Evolutionary conservation across 371 early-diverging fungal genomes (phyloP).

Genomic region (Cokeromyces recurvatus): DNA sequence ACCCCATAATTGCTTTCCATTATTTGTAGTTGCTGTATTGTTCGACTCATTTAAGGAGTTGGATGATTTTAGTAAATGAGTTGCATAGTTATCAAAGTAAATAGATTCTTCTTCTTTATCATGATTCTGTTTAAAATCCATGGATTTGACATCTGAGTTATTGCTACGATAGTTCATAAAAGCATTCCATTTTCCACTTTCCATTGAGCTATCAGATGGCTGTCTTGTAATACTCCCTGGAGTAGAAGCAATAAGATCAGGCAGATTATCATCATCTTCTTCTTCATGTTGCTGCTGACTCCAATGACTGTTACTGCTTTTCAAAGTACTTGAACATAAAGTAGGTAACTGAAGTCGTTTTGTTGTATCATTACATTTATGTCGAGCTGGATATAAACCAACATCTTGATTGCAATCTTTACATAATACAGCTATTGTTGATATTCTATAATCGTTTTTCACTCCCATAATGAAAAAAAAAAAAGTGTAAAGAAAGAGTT

Average conservation of each 20-base stretch:
- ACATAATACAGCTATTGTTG: slow-evolving; percentile 57
- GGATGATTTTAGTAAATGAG: too few relatives aligned
- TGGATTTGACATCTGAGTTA: too few relatives aligned
- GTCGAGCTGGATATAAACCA: slow-evolving; percentile 62
- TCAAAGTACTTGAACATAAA: slow-evolving; percentile 10
- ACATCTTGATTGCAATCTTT: slow-evolving; percentile 68
- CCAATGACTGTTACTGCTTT: slow-evolving; percentile 2
- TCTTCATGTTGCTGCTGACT: not conserved
- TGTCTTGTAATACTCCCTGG: slow-evolving; percentile 5
- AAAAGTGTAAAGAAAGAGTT: too few relatives aligned
- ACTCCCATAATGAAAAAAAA: slow-evolving; percentile 4
- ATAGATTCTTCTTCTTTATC: too few relatives aligned
- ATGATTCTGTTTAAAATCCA: too few relatives aligned
- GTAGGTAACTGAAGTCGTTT: slow-evolving; percentile 6
- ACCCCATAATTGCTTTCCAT: slow-evolving; percentile 35
- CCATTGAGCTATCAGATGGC: slow-evolving; percentile 13
- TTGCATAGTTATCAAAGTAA: too few relatives aligned
- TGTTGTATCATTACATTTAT: slow-evolving; percentile 44
- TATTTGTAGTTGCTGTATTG: too few relatives aligned
- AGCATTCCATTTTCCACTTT: slow-evolving; percentile 9
- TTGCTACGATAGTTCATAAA: too few relatives aligned
- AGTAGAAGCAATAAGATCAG: slow-evolving; percentile 2
- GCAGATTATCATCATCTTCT: too few relatives aligned
- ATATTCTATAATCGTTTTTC: slow-evolving; percentile 57
- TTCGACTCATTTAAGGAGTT: too few relatives aligned